A percentile compares a stretch with the other conserved stretches of the same genome.
Evolutionary conservation across 257 asterid genomes (phyloP).

Genomic region (Nicotiana tabacum): DNA sequence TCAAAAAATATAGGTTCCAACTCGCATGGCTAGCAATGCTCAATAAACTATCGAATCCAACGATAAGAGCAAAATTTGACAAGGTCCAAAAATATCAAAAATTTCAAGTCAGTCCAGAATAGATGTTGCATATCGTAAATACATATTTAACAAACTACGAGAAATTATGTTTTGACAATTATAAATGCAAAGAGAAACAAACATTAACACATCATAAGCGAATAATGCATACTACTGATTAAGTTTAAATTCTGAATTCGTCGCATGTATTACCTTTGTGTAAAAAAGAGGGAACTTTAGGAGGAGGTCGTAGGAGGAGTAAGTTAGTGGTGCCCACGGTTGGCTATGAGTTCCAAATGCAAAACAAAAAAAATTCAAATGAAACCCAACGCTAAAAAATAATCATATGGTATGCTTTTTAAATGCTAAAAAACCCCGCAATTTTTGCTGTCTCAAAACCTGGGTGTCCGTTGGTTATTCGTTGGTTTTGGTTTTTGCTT

Average conservation of each 20-base stretch:
- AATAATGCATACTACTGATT: no score
- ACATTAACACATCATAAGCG: neutral
- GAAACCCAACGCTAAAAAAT: neutral
- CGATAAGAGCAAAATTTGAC: neutral
- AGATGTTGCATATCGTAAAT: neutral
- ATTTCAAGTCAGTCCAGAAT: neutral
- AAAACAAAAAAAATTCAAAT: neutral
- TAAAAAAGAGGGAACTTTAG: neutral
- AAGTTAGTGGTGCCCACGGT: constrained; percentile 5
- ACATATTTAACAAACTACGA: no score
- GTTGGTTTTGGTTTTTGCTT: neutral
- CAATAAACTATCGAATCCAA: no score
- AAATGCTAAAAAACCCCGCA: neutral
- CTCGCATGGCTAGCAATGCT: no score
- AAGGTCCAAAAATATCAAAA: neutral
- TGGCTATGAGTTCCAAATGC: neutral
- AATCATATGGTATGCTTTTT: neutral
- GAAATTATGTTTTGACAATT: neutral
- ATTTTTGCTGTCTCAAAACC: neutral
- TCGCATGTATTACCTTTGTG: neutral
- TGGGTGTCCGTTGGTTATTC: neutral
- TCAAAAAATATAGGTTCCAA: no score
- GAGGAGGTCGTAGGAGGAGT: neutral
- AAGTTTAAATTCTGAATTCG: neutral
- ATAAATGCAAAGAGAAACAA: neutral